phyloP scores from a whole-genome alignment of 2,329 filamentous ascomycete species.

The Parafenestella ontariensis region DNA sequence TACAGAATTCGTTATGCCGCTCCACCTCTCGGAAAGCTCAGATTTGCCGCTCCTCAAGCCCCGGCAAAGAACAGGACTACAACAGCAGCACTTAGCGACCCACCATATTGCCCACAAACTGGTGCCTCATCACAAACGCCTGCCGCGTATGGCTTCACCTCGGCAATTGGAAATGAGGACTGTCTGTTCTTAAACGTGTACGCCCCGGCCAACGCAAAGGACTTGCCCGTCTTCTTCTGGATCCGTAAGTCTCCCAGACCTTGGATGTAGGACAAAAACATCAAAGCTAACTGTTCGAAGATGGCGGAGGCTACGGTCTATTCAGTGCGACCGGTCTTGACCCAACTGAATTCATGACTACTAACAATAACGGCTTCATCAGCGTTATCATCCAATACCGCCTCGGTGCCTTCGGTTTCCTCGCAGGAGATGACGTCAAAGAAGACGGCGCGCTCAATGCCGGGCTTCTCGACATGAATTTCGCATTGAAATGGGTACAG shows the following conservation, averaged over 20 bases:
- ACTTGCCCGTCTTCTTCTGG: conserved; percentile 63
- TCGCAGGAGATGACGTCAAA: conserved; percentile 64
- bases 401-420: conserved; percentile 68
- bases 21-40: conserved; percentile 58
- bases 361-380: conserved; percentile 59
- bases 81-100: conserved; percentile 54
- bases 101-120: conserved; percentile 43
- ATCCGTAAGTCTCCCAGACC: conserved; percentile 49
- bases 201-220: conserved; percentile 51
- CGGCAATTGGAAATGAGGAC: conserved; percentile 47
- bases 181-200: conserved; percentile 53
- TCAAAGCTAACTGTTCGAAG: conserved; percentile 37
- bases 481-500: conserved; percentile 67
- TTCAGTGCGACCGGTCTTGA: conserved; percentile 40
- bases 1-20: conserved; percentile 57
- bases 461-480: conserved; percentile 69
- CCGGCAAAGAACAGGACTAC: conserved; percentile 52
- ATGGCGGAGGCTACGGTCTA: conserved; percentile 51
- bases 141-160: conserved; percentile 38
- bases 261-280: conserved; percentile 40
- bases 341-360: conserved; percentile 40
- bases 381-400: conserved; percentile 70
- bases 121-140: conserved; percentile 37
- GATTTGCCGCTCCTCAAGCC: conserved; percentile 59
- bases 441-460: conserved; percentile 66